Conservation (phyloP, 2,329 filamentous ascomycete species). For the Huntiella omanensis region DNA sequence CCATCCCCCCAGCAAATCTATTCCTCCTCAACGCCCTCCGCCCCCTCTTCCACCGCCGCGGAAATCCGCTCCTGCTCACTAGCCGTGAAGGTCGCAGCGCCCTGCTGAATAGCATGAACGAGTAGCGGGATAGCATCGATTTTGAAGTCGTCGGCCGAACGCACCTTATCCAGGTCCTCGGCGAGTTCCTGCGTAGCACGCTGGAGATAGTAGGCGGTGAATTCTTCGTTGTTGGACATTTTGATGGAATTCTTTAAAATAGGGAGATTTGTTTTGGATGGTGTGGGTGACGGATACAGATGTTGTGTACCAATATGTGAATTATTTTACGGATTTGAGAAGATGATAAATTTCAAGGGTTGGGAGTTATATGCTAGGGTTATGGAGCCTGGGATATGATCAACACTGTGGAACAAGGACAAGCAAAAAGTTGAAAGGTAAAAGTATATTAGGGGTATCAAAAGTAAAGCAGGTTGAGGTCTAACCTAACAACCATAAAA, state of each 20-base stretch:
- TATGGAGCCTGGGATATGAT: not conserved
- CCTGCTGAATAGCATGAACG: conserved; percentile 49
- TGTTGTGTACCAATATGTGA: not conserved
- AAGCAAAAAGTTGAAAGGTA: not conserved
- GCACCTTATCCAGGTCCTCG: conserved; percentile 54
- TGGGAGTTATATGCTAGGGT: not conserved
- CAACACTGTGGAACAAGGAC: not conserved
- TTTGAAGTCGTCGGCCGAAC: conserved; percentile 51
- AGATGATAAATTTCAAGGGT: conserved; percentile 4
- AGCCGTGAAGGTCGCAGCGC: conserved; percentile 39
- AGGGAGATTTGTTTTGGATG: not conserved
- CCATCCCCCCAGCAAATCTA: not conserved
- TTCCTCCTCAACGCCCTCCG: not conserved
- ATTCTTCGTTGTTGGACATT: conserved; percentile 19
- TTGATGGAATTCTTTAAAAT: not conserved
- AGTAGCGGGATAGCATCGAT: conserved; percentile 44
- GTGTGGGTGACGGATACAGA: not conserved
- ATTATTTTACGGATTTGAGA: not conserved
- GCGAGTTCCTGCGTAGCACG: conserved; percentile 51
- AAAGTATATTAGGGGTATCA: not conserved
- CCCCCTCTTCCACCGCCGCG: not conserved
- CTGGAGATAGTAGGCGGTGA: conserved; percentile 50
- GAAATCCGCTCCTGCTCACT: conserved; percentile 21
- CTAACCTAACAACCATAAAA: too few species aligned
- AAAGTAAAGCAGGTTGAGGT: not conserved